Evolutionary conservation across 768 basidiomycete species (phyloP).

Genomic region (Gelatoporia subvermispora): DNA sequence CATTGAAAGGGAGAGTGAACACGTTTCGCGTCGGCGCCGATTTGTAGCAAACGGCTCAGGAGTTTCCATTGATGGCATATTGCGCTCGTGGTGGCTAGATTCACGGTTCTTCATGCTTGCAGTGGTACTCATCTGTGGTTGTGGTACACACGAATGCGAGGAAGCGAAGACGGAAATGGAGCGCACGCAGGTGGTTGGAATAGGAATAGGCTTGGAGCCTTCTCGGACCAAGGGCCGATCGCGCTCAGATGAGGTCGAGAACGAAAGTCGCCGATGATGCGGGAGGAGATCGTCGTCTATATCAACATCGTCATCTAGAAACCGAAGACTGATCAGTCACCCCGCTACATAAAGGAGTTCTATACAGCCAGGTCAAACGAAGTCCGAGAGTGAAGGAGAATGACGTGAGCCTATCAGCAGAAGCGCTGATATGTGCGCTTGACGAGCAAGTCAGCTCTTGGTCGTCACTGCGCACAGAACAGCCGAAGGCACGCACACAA

Average conservation of each 20-base stretch:
- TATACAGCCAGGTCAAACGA: not conserved
- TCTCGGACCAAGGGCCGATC: slow-evolving; percentile 14
- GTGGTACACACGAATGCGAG: not conserved
- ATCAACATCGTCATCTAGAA: slow-evolving; percentile 12
- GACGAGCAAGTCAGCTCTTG: not conserved
- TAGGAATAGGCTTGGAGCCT: not conserved
- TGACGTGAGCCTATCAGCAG: not conserved
- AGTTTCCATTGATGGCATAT: too few species aligned
- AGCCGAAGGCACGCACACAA: not conserved
- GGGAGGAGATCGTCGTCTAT: slow-evolving; percentile 9
- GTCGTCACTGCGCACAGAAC: not conserved
- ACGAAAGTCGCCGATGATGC: slow-evolving; percentile 12
- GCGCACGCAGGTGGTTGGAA: not conserved
- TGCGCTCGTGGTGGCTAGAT: not conserved
- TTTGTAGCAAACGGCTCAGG: not conserved
- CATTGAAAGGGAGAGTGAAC: not conserved
- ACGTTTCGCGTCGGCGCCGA: not conserved
- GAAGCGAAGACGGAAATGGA: not conserved
- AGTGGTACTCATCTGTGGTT: not conserved
- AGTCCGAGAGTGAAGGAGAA: not conserved
- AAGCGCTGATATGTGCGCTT: not conserved
- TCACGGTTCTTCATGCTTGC: not conserved
- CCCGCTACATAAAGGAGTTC: not conserved
- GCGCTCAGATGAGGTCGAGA: slow-evolving; percentile 17
- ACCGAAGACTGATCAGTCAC: not conserved